These are phyloP conservation scores for Xanthoceras sorbifolium DNA, from an alignment of 345 rosid genomes.

Conservation along the genomic window DNA sequence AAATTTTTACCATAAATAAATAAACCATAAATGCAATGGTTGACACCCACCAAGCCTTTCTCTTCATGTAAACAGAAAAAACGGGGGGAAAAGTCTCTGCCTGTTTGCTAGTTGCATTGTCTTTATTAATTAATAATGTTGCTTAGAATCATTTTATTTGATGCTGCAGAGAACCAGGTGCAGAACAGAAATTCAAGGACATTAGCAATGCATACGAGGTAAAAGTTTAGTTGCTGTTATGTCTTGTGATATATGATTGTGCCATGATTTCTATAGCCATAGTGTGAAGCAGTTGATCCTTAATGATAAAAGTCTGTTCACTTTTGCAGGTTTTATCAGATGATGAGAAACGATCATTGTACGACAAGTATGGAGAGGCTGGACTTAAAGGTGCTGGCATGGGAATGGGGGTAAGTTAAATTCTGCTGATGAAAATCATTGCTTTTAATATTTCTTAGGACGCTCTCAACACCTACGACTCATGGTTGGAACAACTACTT, in stretches of 20 bases:
- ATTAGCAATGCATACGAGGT: slow-evolving; percentile 99
- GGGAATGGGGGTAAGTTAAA: slow-evolving; percentile 91
- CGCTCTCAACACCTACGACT: neutral
- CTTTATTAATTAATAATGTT: neutral
- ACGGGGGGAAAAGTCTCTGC: neutral
- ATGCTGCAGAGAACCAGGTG: slow-evolving; percentile 76
- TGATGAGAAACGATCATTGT: slow-evolving; percentile 94
- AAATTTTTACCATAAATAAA: too few relatives aligned
- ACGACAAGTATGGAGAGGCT: slow-evolving; percentile 95
- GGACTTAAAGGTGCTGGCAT: slow-evolving; percentile 94
- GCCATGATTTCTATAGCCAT: neutral
- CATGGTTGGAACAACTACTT: slow-evolving; percentile 21
- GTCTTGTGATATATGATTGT: slow-evolving; percentile 10
- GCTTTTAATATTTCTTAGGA: neutral
- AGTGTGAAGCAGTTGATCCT: slow-evolving; percentile 12
- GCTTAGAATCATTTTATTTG: slow-evolving; percentile 6
- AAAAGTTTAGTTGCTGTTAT: slow-evolving; percentile 19
- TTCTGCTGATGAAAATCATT: neutral
- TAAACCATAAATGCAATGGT: neutral
- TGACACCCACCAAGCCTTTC: neutral
- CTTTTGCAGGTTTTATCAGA: slow-evolving; percentile 81
- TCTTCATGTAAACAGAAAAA: neutral
- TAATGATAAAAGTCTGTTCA: slow-evolving; percentile 10
- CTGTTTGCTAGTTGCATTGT: neutral
- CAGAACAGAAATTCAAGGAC: slow-evolving; percentile 94